Base-by-base conservation (phyloP, 768 basidiomycete genomes). In the Hygrophoropsis aurantiaca region DNA sequence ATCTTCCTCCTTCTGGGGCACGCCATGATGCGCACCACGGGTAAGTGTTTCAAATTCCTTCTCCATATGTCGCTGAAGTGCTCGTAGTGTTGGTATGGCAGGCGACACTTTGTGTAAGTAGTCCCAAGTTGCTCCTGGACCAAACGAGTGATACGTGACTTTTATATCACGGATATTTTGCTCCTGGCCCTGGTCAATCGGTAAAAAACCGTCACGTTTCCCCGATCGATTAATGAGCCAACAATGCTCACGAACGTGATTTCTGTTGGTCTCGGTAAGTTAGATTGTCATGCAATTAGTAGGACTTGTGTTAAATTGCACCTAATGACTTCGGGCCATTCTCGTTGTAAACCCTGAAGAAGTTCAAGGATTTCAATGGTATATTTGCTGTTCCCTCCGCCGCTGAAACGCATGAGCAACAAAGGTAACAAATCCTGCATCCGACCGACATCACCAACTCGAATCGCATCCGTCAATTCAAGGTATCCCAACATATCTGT, bases 401-500 rank as follows among this genome's bases (percentile, higher is more conserved):
- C 65, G 4, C 45, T 21, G 44, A 64, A 65, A 0, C 58, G 53
- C 19, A 58, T 61, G 2, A 65, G 40, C 2, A 66, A 38, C 4
- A 42, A 53, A 0, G 60, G 63, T 1, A 68, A 46, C 3, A 59
- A 20, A 20, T 55, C 56, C 32, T 51, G 37, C 45, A 51, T 47
- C 5, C 19, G 36, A 8, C 45, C 50, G 8, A 51, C 46, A 47
- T 51, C 50, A 37, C 50, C 49, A 40, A 9, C 1, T 20, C 37
- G 23, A 15, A 47, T 39, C 9, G 46, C 39, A 30, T 16, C 8
- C 24, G 23, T 11, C 0, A 77, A 58, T 1, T 61, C 56, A 30
- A 75, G 49, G 40, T 70, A 74, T 9, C 60, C 56, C 0, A 77
- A 55, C 1, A 69, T 45, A 43, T 74, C 71, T 0, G 60, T 53